Evolutionary conservation across 2,329 filamentous ascomycete species (phyloP).

Genomic region (Dactylellina cionopaga): DNA sequence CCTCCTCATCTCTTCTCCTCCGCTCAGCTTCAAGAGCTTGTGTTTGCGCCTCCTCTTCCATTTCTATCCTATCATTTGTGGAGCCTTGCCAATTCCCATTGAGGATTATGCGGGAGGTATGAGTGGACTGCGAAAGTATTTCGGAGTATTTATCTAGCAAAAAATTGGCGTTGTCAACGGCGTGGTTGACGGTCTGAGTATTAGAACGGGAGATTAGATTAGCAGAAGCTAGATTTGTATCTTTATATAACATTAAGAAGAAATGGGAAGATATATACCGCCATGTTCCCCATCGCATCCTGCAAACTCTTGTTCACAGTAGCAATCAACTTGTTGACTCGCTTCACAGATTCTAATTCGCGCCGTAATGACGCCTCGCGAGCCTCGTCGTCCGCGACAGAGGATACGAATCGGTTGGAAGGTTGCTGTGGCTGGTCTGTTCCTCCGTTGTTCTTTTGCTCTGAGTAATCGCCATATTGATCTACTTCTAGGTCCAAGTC

Average conservation of each 20-base stretch:
- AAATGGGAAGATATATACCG: conserved; percentile 64
- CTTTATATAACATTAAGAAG: background rate
- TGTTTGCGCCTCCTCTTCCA: conserved; percentile 79
- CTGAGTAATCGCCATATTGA: background rate
- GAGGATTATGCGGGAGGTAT: conserved; percentile 91
- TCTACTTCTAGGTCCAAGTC: conserved; percentile 32
- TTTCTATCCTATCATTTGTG: conserved; percentile 82
- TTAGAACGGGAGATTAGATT: too few species aligned
- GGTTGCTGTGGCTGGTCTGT: conserved; percentile 67
- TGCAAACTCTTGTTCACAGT: conserved; percentile 76
- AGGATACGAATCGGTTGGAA: conserved; percentile 60
- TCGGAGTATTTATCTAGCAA: conserved; percentile 95
- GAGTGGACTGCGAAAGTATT: conserved; percentile 95
- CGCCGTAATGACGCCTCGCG: conserved; percentile 78
- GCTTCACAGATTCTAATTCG: conserved; percentile 83
- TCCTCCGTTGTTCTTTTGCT: conserved; percentile 61
- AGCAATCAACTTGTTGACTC: conserved; percentile 89
- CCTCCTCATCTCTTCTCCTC: conserved; percentile 80
- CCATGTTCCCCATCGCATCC: conserved; percentile 80
- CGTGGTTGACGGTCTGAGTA: conserved; percentile 45
- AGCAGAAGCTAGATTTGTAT: too few species aligned
- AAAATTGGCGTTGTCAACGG: conserved; percentile 75
- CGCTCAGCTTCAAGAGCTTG: conserved; percentile 81
- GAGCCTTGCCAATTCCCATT: conserved; percentile 91
- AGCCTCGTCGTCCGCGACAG: conserved; percentile 66